Base-by-base conservation (phyloP, 805 yeast species). In the Myxozyma nipponensis region DNA sequence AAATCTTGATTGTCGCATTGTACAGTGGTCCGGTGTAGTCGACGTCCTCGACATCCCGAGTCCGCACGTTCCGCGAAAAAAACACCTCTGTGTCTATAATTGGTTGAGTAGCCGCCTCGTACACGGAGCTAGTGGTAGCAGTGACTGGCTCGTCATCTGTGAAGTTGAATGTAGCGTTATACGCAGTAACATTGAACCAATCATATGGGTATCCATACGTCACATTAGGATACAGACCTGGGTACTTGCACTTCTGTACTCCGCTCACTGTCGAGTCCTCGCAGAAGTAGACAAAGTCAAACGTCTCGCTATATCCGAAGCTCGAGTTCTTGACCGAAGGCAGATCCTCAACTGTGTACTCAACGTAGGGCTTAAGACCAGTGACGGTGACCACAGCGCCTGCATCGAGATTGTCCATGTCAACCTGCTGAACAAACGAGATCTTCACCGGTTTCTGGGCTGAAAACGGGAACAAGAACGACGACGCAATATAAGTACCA, bases 401-500 rank as follows among this genome's bases (percentile, higher is more conserved):
- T 0, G 61, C 55, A 9, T 50, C 56, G 25, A 42, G 41, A 10
- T 50, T 46, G 42, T 67, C 66, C 49, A 83, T 65, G 56, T 84
- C 77, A 46, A 84, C 72, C 1, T 71, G 68, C 66, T 89, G 90
- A 32, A 81, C 68, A 61, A 84, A 84, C 56, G 90, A 72, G 50
- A 86, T 70, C 64, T 87, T 89, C 65, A 87, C 64, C 3, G 96
- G 96, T 30, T 77, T 71, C 3, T 67, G 61, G 23, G 72, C 70
- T 26, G 82, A 77, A 64, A 83, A 86, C n/a, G 96, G 85, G 2
- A 67, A 64, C 15, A 71, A 65, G 19, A 71, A 40, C 13, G 41
- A n/a, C 3, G 58, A 54, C 4, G 58, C 58, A 9, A 53, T 32
- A 35, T 49, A 58, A 1, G 59, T 49, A 9, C 61, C 56, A 28